Conservation (phyloP, 1,284 basidiomycete genomes). For the Anthracocystis walkeri region DNA sequence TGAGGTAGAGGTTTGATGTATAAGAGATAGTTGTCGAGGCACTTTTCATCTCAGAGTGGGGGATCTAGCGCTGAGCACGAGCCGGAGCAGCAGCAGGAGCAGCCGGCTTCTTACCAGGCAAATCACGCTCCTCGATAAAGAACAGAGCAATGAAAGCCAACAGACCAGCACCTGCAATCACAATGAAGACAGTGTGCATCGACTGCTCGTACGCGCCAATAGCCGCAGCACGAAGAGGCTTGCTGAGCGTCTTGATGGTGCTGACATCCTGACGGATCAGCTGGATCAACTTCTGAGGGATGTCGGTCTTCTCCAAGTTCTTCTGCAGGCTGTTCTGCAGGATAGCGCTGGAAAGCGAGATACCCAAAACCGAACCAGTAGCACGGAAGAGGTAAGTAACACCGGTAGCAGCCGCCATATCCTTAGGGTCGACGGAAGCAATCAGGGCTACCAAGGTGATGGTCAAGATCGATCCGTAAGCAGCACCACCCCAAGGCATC, state of each 20-base stretch:
- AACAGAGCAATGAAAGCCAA: conserved; percentile 66
- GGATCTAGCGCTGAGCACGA: conserved; percentile 28
- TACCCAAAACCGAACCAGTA: conserved; percentile 70
- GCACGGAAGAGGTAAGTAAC: conserved; percentile 71
- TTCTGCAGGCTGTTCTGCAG: conserved; percentile 69
- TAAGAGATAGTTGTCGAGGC: background rate
- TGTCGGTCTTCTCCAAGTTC: conserved; percentile 57
- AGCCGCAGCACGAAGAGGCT: conserved; percentile 57
- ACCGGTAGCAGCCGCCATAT: conserved; percentile 69
- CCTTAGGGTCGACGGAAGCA: conserved; percentile 68
- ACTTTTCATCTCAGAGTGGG: no score
- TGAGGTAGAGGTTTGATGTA: background rate
- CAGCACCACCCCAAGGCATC: conserved; percentile 68
- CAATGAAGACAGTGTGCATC: conserved; percentile 70
- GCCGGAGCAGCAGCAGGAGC: conserved; percentile 35
- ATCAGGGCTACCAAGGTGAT: conserved; percentile 70
- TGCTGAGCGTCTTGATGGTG: conserved; percentile 61
- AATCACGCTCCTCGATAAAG: conserved; percentile 67
- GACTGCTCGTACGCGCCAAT: conserved; percentile 68
- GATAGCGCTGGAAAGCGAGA: conserved; percentile 69
- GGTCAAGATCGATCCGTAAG: conserved; percentile 68
- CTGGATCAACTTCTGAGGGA: conserved; percentile 64
- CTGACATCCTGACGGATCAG: conserved; percentile 67
- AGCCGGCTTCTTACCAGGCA: conserved; percentile 65
- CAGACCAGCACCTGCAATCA: conserved; percentile 64